Base-by-base conservation (phyloP, 2,329 filamentous ascomycete genomes). In the Beauveria sp. region DNA sequence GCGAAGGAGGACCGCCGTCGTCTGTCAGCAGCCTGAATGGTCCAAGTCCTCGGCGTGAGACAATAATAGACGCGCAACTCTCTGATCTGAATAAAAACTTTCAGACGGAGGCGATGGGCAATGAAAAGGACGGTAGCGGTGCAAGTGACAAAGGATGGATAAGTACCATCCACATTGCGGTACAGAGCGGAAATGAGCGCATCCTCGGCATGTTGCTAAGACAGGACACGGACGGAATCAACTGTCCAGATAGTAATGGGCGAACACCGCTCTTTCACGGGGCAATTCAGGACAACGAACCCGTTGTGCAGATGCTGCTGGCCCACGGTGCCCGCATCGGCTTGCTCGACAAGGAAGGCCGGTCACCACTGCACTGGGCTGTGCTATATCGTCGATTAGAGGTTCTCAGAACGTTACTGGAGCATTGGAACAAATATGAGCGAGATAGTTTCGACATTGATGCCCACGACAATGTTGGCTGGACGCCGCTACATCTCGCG, bases 111-210 rank as follows among this genome's bases (percentile, higher is more conserved):
- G 16, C 14, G 34, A 10, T 3, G 6, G 3, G 3, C 9, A n/a
- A 28, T 9, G 28, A 43, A 3, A 14, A 10, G 8, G 38, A 43
- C 5, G 18, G 18, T 10, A n/a, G 40, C 24, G 24, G n/a, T 10
- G 53, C 53, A 31, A 45, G 38, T 14, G 53, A 55, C 24, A 55
- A 55, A 24, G 53, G 53, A 20, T 55, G 53, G 53, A 55, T 45
- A 7, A 55, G 53, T 18, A 55, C 53, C 53, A 55, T 55, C 45
- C 53, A 55, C 53, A 55, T 55, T 20, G 53, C 53, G 40, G 53
- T 55, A 7, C 53, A 55, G 24, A 55, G 53, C 26, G 53, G 53
- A 24, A 55, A 45, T n/a, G 53, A 55, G 53, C 53, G 53, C 10
- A 55, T 55, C n/a, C 53, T 55, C 18, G 24, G 40, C 24, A 55